A percentile compares a stretch with the other conserved stretches of the same genome.
Evolutionary conservation across 768 basidiomycete species (phyloP).

Genomic region (Tulasnella sp.): DNA sequence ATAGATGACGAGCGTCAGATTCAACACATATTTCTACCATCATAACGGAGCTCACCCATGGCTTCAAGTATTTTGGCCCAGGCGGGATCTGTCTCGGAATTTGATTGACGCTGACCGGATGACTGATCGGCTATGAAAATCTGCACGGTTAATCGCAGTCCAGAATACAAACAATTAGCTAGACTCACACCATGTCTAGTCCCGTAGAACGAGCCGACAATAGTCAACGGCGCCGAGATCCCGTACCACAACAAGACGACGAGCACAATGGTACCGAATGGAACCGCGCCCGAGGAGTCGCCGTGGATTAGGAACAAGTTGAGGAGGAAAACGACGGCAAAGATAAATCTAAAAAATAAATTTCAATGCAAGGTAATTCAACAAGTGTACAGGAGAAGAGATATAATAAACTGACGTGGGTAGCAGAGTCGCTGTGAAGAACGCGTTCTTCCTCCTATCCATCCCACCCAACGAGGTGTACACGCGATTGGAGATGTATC

Average conservation of each 20-base stretch:
- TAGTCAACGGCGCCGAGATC: slow-evolving; percentile 82
- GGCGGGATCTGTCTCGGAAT: slow-evolving; percentile 97
- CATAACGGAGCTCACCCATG: slow-evolving; percentile 46
- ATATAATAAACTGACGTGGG: slow-evolving; percentile 54
- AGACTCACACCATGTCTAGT: slow-evolving; percentile 69
- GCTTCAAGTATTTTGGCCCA: slow-evolving; percentile 68
- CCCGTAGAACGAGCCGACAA: slow-evolving; percentile 78
- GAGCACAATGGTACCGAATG: slow-evolving; percentile 87
- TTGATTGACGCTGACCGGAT: slow-evolving; percentile 82
- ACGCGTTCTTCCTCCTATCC: slow-evolving; percentile 69
- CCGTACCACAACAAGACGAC: slow-evolving; percentile 87
- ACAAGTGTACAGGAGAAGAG: neutral
- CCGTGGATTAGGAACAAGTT: slow-evolving; percentile 80
- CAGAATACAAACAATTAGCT: neutral
- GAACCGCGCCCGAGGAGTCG: slow-evolving; percentile 89
- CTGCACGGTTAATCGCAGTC: neutral
- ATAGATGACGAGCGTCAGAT: neutral
- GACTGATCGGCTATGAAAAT: slow-evolving; percentile 45
- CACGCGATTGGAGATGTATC: slow-evolving; percentile 76
- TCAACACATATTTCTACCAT: neutral
- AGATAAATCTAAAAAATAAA: slow-evolving; percentile 51
- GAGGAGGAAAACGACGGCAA: slow-evolving; percentile 76
- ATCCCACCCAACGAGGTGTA: slow-evolving; percentile 73
- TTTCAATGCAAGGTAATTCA: neutral
- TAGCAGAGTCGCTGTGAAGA: slow-evolving; percentile 77